These are phyloP conservation scores for Eimeria maxima DNA, from an alignment of 169 alveolate species.

Conservation along the genomic window DNA sequence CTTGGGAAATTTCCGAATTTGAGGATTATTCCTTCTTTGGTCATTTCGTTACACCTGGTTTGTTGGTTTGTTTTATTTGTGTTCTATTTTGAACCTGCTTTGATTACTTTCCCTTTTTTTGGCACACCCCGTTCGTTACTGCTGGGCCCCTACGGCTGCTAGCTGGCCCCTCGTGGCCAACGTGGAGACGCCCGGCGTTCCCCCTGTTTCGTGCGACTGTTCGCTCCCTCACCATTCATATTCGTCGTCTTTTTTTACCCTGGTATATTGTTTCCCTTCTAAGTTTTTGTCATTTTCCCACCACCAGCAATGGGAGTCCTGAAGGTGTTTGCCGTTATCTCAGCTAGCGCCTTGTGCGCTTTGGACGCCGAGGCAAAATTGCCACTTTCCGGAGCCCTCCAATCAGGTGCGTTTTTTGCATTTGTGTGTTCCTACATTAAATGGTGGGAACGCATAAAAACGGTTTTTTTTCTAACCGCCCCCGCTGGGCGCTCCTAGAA, in stretches of 20 bases:
- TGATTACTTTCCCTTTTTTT: background rate
- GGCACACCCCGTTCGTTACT: background rate
- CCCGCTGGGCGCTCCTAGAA: background rate
- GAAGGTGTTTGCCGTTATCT: background rate
- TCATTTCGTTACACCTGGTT: background rate
- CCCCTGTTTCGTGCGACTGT: background rate
- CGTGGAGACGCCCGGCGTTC: background rate
- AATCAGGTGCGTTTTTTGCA: background rate
- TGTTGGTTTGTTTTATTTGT: background rate
- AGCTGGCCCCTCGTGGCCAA: background rate
- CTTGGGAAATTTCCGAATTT: background rate
- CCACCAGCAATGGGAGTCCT: background rate
- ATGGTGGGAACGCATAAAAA: background rate
- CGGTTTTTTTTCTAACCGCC: background rate
- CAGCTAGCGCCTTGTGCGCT: slow-evolving; percentile 26
- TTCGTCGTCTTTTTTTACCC: no score
- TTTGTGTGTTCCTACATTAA: no score
- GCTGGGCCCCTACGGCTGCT: background rate
- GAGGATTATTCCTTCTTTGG: background rate
- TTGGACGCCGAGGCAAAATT: background rate
- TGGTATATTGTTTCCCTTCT: background rate
- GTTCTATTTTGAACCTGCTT: background rate
- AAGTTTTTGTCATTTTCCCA: background rate
- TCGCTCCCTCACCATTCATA: no score
- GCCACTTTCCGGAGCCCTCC: background rate